Base-by-base conservation (phyloP, 306 rosid genomes). In the barrel medic (Medicago truncatula) region DNA sequence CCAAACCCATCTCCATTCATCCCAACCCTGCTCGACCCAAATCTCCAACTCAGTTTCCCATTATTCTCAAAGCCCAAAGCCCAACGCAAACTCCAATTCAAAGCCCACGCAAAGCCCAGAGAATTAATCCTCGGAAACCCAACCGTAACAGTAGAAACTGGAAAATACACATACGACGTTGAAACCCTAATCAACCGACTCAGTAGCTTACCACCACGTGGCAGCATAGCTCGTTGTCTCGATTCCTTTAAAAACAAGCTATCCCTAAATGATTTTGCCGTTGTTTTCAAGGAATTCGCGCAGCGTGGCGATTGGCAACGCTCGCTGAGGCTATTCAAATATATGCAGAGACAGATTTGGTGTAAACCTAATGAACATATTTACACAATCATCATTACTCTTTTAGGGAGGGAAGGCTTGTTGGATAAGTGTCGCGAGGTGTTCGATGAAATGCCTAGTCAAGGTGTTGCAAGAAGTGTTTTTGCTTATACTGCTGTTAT, bases 301-400 rank as follows among this genome's bases (percentile, higher is more conserved):
- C 87, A 86, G 76, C 96, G 98, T 13, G 96, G 96, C 5, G 97
- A 96, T 7, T 92, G 99, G 99, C 99, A 92, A 77, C 81, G 99
- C 1, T 92, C 97, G 18, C 83, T 92, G 13, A 85, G 98, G 8
- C 87, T 96, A 59, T 96, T 96, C 79, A 96, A 92, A 88, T 88
- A 92, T 34, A 96, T 90, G 96, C 97, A 95, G 89, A 89, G 99
- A 2, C 97, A 95, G 88, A 87, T 95, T 46, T 95, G 99, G 99
- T 95, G 99, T 81, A 95, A 92, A 83, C 99, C 97, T 0, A 95
- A 85, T 67, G 97, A 95, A 65, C 97, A 95, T 70, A 92, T 95
- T 11, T 92, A 84, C 78, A 92, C 97, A 0, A 92, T 95, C 49
- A 89, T 95, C 87, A 90, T 95, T 18, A 95, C 92, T 23, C 78